A percentile compares a stretch with the other conserved stretches of the same genome.
These are phyloP conservation scores for Paracorniculantispora psalliotae DNA, from an alignment of 2,329 filamentous ascomycete species.

Conservation along the genomic window DNA sequence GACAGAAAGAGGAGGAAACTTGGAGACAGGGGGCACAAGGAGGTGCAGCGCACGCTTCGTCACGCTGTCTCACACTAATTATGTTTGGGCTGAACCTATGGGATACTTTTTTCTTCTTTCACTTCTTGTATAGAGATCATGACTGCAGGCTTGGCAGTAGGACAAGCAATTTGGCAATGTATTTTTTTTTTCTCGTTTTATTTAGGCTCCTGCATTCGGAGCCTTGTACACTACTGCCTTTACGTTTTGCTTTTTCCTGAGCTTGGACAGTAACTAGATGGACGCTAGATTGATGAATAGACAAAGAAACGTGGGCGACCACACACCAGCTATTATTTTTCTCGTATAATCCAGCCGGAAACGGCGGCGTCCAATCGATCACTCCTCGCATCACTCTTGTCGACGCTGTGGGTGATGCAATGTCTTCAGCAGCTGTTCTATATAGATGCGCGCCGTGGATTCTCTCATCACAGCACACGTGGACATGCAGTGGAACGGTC, in stretches of 20 bases:
- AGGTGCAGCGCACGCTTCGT: background rate
- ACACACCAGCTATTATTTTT: background rate
- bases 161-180: background rate
- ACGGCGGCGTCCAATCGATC: background rate
- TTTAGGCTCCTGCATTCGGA: background rate
- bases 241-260: background rate
- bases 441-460: background rate
- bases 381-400: background rate
- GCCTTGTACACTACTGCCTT: background rate
- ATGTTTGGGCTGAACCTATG: background rate
- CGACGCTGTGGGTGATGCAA: background rate
- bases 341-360: background rate
- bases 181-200: background rate
- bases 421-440: background rate
- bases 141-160: slow-evolving; percentile 2
- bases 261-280: background rate
- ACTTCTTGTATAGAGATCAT: background rate
- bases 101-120: background rate
- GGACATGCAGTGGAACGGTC: background rate
- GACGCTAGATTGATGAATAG: background rate
- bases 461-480: background rate
- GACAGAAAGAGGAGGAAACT: background rate
- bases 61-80: slow-evolving; percentile 5
- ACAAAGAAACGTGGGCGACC: background rate
- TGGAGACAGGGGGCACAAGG: background rate